Evolutionary conservation across 192 early-diverging fungal genomes (phyloP).

Genomic region (Podila horticola): DNA sequence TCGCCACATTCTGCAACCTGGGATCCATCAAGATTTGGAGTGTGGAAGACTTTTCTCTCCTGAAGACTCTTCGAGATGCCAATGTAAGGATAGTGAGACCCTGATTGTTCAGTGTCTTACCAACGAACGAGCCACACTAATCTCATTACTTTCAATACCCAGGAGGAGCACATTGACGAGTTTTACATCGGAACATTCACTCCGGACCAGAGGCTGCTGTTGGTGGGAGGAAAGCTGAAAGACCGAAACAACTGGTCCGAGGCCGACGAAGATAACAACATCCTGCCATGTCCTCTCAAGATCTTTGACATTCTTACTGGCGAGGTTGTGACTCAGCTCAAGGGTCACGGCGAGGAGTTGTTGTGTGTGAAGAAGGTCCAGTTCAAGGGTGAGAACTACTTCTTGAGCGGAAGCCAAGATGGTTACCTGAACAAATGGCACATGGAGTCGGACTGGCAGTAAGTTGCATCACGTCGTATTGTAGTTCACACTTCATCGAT

Average conservation of each 20-base stretch:
- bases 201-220: slow-evolving; percentile 69
- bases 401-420: slow-evolving; percentile 92
- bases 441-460: slow-evolving; percentile 85
- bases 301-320: slow-evolving; percentile 87
- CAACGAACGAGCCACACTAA: neutral
- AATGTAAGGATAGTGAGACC: slow-evolving; percentile 23
- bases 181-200: slow-evolving; percentile 88
- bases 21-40: slow-evolving; percentile 87
- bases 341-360: slow-evolving; percentile 91
- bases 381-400: slow-evolving; percentile 86
- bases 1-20: slow-evolving; percentile 87
- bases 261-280: slow-evolving; percentile 93
- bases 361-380: slow-evolving; percentile 80
- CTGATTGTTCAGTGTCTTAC: neutral
- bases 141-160: neutral
- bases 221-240: slow-evolving; percentile 91
- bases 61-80: slow-evolving; percentile 79
- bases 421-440: slow-evolving; percentile 94
- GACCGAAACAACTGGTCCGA: slow-evolving; percentile 88
- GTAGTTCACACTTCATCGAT: neutral
- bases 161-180: slow-evolving; percentile 90
- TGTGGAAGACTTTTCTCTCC: slow-evolving; percentile 72
- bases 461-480: slow-evolving; percentile 12
- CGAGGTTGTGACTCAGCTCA: slow-evolving; percentile 80
- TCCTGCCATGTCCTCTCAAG: slow-evolving; percentile 93